Evolutionary conservation across 306 rosid species (phyloP).

Genomic region (Neltuma alba): DNA sequence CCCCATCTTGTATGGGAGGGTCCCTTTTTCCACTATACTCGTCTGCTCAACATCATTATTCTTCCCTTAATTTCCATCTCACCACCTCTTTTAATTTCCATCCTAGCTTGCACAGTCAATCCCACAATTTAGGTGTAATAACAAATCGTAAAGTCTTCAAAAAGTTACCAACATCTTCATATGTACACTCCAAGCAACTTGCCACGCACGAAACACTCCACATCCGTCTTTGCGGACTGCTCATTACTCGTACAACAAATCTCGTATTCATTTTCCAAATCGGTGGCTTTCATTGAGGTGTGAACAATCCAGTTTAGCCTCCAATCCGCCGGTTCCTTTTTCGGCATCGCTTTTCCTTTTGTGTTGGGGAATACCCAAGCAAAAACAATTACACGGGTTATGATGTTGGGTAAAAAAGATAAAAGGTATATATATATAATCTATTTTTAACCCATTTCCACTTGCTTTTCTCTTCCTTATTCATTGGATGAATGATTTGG

Average conservation of each 20-base stretch:
- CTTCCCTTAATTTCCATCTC: neutral
- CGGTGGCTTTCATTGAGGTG: neutral
- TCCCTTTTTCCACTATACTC: slow-evolving; percentile 50
- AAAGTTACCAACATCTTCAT: neutral
- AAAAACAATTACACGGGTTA: neutral
- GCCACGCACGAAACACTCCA: neutral
- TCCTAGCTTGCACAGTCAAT: neutral
- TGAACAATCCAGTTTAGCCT: neutral
- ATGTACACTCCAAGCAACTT: slow-evolving; percentile 14
- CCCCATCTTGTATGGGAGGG: slow-evolving; percentile 50
- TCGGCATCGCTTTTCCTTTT: neutral
- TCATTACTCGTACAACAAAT: neutral
- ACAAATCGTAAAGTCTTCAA: slow-evolving; percentile 4
- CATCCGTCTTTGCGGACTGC: neutral
- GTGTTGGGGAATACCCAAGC: neutral
- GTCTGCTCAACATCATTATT: neutral
- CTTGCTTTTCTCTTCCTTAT: slow-evolving; percentile 4
- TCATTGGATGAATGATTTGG: slow-evolving; percentile 1
- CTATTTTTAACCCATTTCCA: neutral
- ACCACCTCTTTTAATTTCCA: neutral
- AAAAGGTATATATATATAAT: neutral
- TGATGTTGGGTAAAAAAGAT: slow-evolving; percentile 11
- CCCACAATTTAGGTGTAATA: slow-evolving; percentile 26
- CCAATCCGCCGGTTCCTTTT: neutral
- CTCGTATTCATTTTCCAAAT: neutral